phyloP scores from a whole-genome alignment of 73 alveolate genomes.

The Stentor coeruleus region DNA sequence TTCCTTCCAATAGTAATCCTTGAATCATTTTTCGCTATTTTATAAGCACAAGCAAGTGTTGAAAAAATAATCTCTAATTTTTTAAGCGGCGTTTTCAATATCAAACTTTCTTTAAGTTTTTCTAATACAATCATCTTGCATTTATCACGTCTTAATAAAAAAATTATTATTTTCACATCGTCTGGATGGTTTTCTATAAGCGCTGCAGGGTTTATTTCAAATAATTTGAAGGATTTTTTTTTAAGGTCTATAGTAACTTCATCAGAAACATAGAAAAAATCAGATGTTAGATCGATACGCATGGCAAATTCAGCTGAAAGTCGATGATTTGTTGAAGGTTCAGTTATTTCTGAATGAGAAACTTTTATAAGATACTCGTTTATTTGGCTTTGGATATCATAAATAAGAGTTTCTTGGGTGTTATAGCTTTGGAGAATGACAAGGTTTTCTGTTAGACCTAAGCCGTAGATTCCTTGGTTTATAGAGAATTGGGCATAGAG shows the following conservation, averaged over 20 bases:
- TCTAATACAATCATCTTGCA: neutral
- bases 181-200: neutral
- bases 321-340: neutral
- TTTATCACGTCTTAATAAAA: neutral
- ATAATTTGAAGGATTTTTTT: neutral
- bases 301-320: neutral
- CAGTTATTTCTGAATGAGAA: neutral
- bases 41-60: neutral
- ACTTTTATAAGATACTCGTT: neutral
- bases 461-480: neutral
- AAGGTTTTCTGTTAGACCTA: neutral
- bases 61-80: neutral
- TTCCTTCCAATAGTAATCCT: neutral
- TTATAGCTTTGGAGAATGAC: neutral
- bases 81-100: neutral
- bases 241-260: neutral
- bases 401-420: conserved; percentile 3
- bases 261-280: neutral
- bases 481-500: neutral
- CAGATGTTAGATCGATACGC: neutral
- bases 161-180: neutral
- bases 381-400: neutral
- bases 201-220: neutral
- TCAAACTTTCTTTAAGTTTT: neutral
- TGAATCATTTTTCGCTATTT: too few relatives aligned